Base-by-base conservation (phyloP, 208 protist species). In the Histomonas meleagridis region DNA sequence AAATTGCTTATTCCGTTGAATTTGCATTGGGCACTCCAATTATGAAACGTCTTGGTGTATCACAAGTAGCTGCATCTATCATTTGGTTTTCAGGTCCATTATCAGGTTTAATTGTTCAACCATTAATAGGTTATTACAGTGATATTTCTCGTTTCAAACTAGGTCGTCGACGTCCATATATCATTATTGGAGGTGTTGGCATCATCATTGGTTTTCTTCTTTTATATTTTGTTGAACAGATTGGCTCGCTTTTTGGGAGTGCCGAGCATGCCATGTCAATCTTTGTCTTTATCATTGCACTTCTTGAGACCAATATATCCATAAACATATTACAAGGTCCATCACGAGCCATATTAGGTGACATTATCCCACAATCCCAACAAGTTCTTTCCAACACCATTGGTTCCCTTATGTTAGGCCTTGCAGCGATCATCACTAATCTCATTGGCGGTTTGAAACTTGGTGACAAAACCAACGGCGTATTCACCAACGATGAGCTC, bases 61-160 rank as follows among this genome's bases (percentile, higher is more conserved):
- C 21, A 32, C 12, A n/a, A 28, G 16, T 62, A n/a, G 23, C 38
- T 14, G 14, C 43, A 1, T 57, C 72, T 23, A 38, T 92, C 28
- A 51, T 78, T 35, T 92, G 62, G 53, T 48, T 91, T 62, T 49
- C 35, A 23, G 91, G 91, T 23, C 91, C 91, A 35, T 7, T 92
- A 49, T 4, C 91, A 5, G 91, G 91, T 51, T 57, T 92, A 38
- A 78, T 92, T 23, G 60, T 92, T 38, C 91, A 92, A 38, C 91
- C 91, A 81, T 49, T 92, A 16, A 40, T 92, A 10, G 69, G 53
- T 53, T 10, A 91, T 21, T 60, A 91, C 49, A 91, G 72, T 18
- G 91, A 92, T n/a, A 69, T 91, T 7, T 46, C 12, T 91, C 32
- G 70, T 28, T 86, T 38, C 51, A 48, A n/a, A 60, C 86, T 92